Conservation (phyloP, 345 rosid genomes). For the Bruguiera sexangula region DNA sequence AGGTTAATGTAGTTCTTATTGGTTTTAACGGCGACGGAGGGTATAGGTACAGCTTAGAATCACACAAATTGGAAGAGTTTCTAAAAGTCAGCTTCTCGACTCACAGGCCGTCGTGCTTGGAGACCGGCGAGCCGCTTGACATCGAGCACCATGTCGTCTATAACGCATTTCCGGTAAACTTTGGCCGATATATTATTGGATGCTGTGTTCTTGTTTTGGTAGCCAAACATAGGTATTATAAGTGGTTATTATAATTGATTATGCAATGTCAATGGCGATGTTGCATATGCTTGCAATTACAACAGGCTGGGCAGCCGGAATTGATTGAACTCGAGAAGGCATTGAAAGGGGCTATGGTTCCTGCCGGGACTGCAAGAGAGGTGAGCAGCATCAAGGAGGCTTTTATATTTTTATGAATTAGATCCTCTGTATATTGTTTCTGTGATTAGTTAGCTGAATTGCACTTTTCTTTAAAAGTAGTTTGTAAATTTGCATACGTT, state of each 20-base stretch:
- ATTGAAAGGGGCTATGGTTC: constrained; percentile 72
- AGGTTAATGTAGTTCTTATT: constrained; percentile 81
- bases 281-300: constrained; percentile 5
- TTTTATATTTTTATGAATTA: background rate
- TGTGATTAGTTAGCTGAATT: background rate
- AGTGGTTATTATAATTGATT: background rate
- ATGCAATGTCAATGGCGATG: too few species aligned
- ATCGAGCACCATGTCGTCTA: constrained; percentile 85
- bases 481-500: constrained; percentile 4
- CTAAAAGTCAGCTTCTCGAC: constrained; percentile 66
- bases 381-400: constrained; percentile 29
- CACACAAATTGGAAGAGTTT: constrained; percentile 79
- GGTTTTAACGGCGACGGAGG: constrained; percentile 94
- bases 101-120: constrained; percentile 79
- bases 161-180: constrained; percentile 72
- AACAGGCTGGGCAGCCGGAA: constrained; percentile 84
- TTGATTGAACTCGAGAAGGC: constrained; percentile 86
- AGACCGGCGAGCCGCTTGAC: constrained; percentile 90
- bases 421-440: background rate
- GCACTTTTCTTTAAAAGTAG: background rate
- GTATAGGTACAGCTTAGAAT: constrained; percentile 61
- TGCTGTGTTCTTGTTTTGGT: background rate
- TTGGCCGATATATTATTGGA: background rate
- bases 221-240: background rate
- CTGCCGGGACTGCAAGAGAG: constrained; percentile 90